Percentiles rank a stretch among this genome's conserved stretches.
Evolutionary conservation across 2,329 filamentous ascomycete species (phyloP).

Genomic region (Alternaria sp.): DNA sequence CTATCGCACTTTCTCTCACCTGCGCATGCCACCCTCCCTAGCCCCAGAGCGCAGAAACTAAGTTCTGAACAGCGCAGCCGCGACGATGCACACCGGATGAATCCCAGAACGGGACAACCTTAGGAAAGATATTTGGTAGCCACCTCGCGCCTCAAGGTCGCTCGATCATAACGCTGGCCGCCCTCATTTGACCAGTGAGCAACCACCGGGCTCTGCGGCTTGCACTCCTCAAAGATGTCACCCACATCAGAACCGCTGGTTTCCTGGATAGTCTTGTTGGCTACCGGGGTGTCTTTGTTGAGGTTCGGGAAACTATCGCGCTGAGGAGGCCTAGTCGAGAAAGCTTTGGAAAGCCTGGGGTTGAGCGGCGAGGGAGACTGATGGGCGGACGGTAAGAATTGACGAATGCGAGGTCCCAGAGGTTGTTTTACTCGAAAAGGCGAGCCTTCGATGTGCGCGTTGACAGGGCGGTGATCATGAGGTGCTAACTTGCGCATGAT

Average conservation of each 20-base stretch:
- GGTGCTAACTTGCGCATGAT: slow-evolving; percentile 1
- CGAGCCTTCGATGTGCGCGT: background rate
- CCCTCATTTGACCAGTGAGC: background rate
- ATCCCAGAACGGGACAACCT: background rate
- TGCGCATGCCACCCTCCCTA: background rate
- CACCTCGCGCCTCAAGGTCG: background rate
- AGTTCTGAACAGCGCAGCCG: background rate
- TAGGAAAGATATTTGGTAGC: background rate
- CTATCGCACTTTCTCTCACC: background rate
- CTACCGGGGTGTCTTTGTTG: background rate
- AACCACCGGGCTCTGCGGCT: background rate
- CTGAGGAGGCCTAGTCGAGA: background rate
- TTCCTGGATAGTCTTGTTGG: background rate
- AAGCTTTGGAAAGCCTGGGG: background rate
- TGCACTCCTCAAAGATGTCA: background rate
- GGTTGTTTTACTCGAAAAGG: background rate
- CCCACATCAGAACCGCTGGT: accelerated
- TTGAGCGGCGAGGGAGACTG: background rate
- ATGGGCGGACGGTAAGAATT: background rate
- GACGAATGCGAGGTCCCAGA: background rate
- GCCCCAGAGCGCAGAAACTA: no score
- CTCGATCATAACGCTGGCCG: background rate
- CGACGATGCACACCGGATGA: background rate
- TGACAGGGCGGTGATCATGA: background rate
- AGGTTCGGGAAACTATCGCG: background rate